Evolutionary conservation across 2,329 filamentous ascomycete species (phyloP).

Genomic region (Colletotrichum sp.): DNA sequence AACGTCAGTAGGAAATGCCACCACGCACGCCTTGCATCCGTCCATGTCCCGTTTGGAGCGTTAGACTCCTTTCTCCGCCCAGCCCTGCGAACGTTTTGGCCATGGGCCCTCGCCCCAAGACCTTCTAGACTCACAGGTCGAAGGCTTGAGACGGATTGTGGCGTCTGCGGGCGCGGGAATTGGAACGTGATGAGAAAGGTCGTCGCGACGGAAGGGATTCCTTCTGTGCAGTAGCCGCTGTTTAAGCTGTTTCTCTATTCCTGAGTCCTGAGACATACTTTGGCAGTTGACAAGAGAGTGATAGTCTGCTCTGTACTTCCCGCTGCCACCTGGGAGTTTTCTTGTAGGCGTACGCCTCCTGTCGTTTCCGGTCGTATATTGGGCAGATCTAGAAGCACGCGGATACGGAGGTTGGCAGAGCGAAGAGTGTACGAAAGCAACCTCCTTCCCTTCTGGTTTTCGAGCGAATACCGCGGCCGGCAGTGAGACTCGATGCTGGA

Average conservation of each 20-base stretch:
- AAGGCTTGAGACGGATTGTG: not conserved
- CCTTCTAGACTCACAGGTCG: conserved; percentile 7
- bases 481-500: conserved; percentile 4
- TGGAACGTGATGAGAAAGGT: not conserved
- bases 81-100: conserved; percentile 12
- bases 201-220: not conserved
- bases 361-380: not conserved
- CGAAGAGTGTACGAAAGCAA: not conserved
- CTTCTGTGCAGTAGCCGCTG: not conserved
- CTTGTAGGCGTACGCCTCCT: not conserved
- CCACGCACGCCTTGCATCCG: not conserved
- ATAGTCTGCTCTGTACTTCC: not conserved
- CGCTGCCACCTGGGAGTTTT: not conserved
- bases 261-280: not conserved
- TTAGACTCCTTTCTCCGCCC: not conserved
- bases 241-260: not conserved
- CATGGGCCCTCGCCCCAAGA: not conserved
- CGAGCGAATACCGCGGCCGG: not conserved
- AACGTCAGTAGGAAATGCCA: conserved; percentile 1
- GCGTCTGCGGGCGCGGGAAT: conserved; percentile 9
- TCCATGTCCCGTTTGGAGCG: not conserved
- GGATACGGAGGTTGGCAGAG: not conserved
- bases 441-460: not conserved
- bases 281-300: not conserved
- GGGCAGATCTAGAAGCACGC: not conserved